A percentile compares a stretch with the other conserved stretches of the same genome.
phyloP scores from a whole-genome alignment of 1,139 yeast genomes.

The Debaryomyces subglobosus region DNA sequence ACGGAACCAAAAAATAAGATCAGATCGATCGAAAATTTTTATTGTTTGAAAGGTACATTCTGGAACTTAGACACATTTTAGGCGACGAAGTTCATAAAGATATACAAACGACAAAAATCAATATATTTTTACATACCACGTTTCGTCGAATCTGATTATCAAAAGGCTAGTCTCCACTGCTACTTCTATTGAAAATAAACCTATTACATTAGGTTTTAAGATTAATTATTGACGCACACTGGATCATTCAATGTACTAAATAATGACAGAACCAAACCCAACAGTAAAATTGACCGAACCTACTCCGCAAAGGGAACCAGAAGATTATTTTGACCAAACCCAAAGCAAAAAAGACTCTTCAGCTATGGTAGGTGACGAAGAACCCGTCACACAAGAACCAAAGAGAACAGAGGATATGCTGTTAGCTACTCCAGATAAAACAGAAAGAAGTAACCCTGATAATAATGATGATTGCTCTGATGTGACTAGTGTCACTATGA shows the following conservation, averaged over 20 bases:
- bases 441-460: not conserved
- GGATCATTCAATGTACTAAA: not conserved
- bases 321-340: slow-evolving; percentile 2
- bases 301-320: slow-evolving; percentile 16
- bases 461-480: not conserved
- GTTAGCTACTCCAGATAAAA: not conserved
- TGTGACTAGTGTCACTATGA: slow-evolving; percentile 16
- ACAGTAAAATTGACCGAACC: slow-evolving; percentile 15
- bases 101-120: not conserved
- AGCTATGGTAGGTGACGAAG: not conserved
- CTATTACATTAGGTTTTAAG: not conserved
- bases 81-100: not conserved
- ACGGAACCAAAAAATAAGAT: not conserved
- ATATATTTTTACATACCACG: not conserved
- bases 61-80: not conserved
- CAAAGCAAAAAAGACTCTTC: not conserved
- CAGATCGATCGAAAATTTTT: slow-evolving; percentile 2
- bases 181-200: not conserved
- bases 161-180: not conserved
- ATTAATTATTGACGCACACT: not conserved
- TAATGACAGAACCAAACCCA: slow-evolving; percentile 6
- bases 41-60: not conserved
- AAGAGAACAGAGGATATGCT: slow-evolving; percentile 6
- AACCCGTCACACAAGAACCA: slow-evolving; percentile 11
- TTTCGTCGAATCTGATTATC: not conserved